phyloP scores from a whole-genome alignment of 495 filamentous ascomycete genomes.

The Neurospora tetraspora region DNA sequence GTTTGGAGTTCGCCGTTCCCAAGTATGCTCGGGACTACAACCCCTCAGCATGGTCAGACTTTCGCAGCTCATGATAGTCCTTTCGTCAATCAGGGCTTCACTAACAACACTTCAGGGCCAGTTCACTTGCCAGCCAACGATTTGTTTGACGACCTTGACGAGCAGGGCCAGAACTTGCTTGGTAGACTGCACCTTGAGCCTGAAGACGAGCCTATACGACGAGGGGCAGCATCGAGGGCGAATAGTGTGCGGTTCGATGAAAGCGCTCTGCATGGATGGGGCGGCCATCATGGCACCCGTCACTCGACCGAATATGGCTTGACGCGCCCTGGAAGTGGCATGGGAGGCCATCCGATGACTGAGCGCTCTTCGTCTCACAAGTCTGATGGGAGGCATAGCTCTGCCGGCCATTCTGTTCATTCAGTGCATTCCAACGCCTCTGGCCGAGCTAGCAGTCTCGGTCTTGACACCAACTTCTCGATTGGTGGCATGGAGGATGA shows the following conservation, averaged over 20 bases:
- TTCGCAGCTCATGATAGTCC: neutral
- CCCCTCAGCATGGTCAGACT: conserved; percentile 63
- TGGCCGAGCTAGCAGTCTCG: conserved; percentile 73
- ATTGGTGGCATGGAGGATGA: conserved; percentile 50
- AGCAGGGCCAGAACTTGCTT: conserved; percentile 59
- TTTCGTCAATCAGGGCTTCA: conserved; percentile 6
- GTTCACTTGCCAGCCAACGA: conserved; percentile 64
- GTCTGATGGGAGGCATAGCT: conserved; percentile 93
- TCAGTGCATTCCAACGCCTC: conserved; percentile 54
- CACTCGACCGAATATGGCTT: conserved; percentile 73
- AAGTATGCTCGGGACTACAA: conserved; percentile 58
- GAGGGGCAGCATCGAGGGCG: conserved; percentile 77
- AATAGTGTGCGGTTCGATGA: conserved; percentile 99
- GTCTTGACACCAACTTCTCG: conserved; percentile 61
- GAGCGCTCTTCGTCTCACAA: conserved; percentile 90
- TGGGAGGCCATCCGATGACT: conserved; percentile 49
- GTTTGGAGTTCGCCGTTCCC: conserved; percentile 88
- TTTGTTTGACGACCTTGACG: conserved; percentile 63
- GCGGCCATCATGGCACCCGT: conserved; percentile 59
- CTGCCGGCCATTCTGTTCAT: conserved; percentile 71
- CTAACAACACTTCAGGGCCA: conserved; percentile 46
- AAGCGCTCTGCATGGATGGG: conserved; percentile 85
- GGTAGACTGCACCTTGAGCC: conserved; percentile 61
- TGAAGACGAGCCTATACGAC: conserved; percentile 77
- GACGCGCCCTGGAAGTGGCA: conserved; percentile 63